Conservation (phyloP, 2,329 filamentous ascomycete species). For the Paracorniculantispora psalliotae region DNA sequence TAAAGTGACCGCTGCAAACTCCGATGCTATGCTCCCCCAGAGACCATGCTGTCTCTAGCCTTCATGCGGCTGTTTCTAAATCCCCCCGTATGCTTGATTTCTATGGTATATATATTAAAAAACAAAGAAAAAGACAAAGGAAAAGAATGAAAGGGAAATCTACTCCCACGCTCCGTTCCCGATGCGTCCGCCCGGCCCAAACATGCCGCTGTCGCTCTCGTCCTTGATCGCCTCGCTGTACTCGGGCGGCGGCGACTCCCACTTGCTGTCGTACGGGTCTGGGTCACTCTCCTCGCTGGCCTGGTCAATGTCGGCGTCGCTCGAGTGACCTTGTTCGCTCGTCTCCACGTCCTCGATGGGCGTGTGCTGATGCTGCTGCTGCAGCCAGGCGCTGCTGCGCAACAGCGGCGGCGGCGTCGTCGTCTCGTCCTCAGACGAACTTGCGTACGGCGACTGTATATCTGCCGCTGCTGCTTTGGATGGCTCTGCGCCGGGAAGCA, state of each 20-base stretch:
- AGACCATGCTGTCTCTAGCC: not conserved
- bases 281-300: conserved; percentile 31
- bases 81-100: no score
- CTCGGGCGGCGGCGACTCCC: conserved; percentile 14
- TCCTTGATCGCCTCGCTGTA: conserved; percentile 12
- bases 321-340: conserved; percentile 28
- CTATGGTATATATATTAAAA: no score
- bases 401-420: not conserved
- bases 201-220: conserved; percentile 7
- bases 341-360: conserved; percentile 28
- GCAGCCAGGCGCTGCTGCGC: not conserved
- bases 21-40: conserved; percentile 4
- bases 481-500: not conserved
- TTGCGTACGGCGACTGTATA: not conserved
- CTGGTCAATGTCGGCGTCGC: conserved; percentile 26
- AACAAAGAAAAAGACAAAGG: not conserved
- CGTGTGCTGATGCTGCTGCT: conserved; percentile 5
- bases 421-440: not conserved
- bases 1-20: not conserved
- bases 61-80: not conserved
- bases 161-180: conserved; percentile 12
- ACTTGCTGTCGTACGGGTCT: conserved; percentile 24
- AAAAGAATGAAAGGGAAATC: not conserved
- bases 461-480: not conserved
- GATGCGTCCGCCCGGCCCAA: conserved; percentile 6